phyloP scores from a whole-genome alignment of 768 basidiomycete species.

The Mycena vulgaris region DNA sequence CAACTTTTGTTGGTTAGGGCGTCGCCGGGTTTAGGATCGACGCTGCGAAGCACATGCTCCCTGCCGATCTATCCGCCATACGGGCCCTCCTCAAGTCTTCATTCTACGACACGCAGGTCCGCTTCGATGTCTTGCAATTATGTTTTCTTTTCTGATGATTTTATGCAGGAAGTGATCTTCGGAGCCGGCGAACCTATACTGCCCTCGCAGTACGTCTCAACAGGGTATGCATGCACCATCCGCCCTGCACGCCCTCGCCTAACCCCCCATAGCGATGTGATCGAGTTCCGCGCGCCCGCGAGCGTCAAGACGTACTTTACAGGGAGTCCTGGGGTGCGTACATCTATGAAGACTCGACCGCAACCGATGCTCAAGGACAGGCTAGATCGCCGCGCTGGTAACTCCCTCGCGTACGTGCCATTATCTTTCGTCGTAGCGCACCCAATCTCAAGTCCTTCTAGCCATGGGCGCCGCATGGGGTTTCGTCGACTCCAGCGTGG shows the following conservation, averaged over 20 bases:
- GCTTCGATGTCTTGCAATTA: neutral
- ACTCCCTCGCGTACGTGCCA: constrained; percentile 37
- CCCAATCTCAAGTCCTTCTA: neutral
- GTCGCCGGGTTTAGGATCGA: constrained; percentile 33
- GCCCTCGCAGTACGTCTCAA: constrained; percentile 26
- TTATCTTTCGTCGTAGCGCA: neutral
- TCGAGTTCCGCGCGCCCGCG: constrained; percentile 39
- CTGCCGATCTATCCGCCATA: constrained; percentile 8
- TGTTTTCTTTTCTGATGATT: constrained; percentile 12
- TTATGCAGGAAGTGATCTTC: constrained; percentile 37
- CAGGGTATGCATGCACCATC: constrained; percentile 22
- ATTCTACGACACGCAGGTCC: constrained; percentile 20
- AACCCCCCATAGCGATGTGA: constrained; percentile 32
- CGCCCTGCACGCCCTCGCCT: neutral
- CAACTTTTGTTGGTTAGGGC: constrained; percentile 8
- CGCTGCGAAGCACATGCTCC: constrained; percentile 31
- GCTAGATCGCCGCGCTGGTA: constrained; percentile 39
- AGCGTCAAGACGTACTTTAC: constrained; percentile 34
- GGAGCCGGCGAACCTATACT: constrained; percentile 36
- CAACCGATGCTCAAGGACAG: neutral
- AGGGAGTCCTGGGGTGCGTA: constrained; percentile 29
- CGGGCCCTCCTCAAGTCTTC: neutral
- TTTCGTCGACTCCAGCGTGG: constrained; percentile 36
- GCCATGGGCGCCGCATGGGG: constrained; percentile 42
- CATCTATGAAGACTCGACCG: neutral